Base-by-base conservation (phyloP, 495 filamentous ascomycete genomes). In the Aspergillus kassunensis region DNA sequence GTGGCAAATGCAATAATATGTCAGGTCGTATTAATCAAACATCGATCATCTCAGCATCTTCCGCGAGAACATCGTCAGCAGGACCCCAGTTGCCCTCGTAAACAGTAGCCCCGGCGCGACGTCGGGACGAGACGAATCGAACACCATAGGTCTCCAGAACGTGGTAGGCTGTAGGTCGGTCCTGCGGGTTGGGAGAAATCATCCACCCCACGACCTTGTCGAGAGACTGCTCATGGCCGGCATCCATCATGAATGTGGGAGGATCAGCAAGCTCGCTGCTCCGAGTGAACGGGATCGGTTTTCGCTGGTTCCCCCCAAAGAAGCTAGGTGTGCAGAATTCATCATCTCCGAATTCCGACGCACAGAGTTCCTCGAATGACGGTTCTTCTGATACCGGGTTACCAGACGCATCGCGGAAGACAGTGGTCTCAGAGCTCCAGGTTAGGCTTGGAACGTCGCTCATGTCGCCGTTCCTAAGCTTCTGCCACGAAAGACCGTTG, bases 81-180 rank as follows among this genome's bases (percentile, higher is more conserved):
- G 91, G 93, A 1, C 93, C 93, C 89, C 90, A 98, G 64, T 89
- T 91, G 57, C 93, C 95, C 72, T 98, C 93, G 55, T 85, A 97
- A 44, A 97, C 83, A 9, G 88, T 95, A 19, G 95, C 95, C 23
- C 89, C 88, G 20, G 90, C 88, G 39, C 84, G 82, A 29, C 89
- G 84, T 53, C 90, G 83, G 40, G 65, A 63, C 49, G 79, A 79
- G 16, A 90, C 86, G 85, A 95, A 98, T 51, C 76, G 76, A 20
- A 93, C 76, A 16, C 88, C 86, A 33, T 80, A 80, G 2, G 77
- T 75, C 40, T 71, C 62, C 41, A 96, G 74, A 10, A 97, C 69
- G 52, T 95, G 80, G 37, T 84, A 79, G 18, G 87, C 80, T 0
- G 80, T 82, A 8, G 92, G 92, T 24, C 93, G 86, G 42, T 83